Conservation (phyloP, 352 stramenopile genomes). For the Globisporangium uncinulatum region DNA sequence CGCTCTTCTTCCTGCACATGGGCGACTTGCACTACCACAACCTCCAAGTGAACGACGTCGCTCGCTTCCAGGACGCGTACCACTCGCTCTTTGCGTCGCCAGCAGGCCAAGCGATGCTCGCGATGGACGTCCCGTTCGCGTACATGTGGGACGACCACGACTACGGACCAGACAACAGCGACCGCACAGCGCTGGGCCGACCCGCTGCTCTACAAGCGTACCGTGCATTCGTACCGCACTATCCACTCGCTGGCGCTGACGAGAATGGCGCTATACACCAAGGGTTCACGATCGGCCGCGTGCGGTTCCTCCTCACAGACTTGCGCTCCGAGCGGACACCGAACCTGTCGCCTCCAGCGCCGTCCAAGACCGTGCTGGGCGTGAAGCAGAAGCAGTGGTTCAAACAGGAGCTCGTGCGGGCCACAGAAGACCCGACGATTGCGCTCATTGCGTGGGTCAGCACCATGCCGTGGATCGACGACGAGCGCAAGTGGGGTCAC, state of each 20-base stretch:
- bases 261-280: conserved; percentile 45
- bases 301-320: conserved; percentile 84
- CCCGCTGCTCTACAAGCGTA: conserved; percentile 75
- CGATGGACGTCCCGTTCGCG: conserved; percentile 76
- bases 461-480: conserved; percentile 86
- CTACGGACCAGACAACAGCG: conserved; percentile 86
- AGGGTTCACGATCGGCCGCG: conserved; percentile 79
- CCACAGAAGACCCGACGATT: conserved; percentile 44
- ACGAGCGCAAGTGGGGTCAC: conserved; percentile 84
- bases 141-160: conserved; percentile 93
- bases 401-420: conserved; percentile 64
- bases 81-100: conserved; percentile 69
- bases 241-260: conserved; percentile 23
- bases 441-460: conserved; percentile 80
- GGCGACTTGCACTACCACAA: conserved; percentile 88
- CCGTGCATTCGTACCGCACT: conserved; percentile 79
- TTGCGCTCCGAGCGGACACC: conserved; percentile 67
- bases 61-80: conserved; percentile 55
- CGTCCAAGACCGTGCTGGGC: conserved; percentile 82
- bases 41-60: conserved; percentile 56
- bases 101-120: conserved; percentile 63
- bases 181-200: conserved; percentile 64
- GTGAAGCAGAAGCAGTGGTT: conserved; percentile 86
- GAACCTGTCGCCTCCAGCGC: conserved; percentile 51
- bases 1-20: conserved; percentile 87